Percentiles rank a stretch among this genome's conserved stretches.
Conservation (phyloP, 768 basidiomycete genomes). For the Termitomyces sp. region DNA sequence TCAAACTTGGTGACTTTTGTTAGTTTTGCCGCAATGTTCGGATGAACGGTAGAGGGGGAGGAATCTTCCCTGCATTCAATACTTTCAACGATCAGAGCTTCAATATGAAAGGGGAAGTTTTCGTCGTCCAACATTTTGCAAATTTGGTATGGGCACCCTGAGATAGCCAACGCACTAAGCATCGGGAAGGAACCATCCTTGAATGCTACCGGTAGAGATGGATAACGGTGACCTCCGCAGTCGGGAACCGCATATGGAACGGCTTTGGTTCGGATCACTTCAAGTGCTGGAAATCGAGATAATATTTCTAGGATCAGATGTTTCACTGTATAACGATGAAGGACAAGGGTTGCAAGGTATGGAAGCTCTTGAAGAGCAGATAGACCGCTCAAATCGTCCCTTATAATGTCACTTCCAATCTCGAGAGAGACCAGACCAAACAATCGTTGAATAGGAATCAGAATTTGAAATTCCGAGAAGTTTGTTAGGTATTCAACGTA, state of each 20-base stretch:
- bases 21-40: background rate
- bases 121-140: background rate
- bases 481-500: background rate
- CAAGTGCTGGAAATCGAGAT: background rate
- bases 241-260: too few relatives aligned
- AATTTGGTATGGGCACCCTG: background rate
- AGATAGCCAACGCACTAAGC: background rate
- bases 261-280: background rate
- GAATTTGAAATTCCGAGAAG: background rate
- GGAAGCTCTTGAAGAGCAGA: background rate
- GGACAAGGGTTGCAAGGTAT: background rate
- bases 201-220: background rate
- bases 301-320: background rate
- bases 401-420: background rate
- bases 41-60: background rate
- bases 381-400: background rate
- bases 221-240: background rate
- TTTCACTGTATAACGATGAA: background rate
- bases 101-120: background rate
- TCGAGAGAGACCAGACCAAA: background rate
- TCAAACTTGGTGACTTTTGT: background rate
- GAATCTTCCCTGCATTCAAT: background rate
- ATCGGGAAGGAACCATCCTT: background rate
- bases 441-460: background rate
- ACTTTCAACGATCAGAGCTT: background rate